Evolutionary conservation across 2,329 filamentous ascomycete species (phyloP).

Genomic region (Lasiodiplodia sp.): DNA sequence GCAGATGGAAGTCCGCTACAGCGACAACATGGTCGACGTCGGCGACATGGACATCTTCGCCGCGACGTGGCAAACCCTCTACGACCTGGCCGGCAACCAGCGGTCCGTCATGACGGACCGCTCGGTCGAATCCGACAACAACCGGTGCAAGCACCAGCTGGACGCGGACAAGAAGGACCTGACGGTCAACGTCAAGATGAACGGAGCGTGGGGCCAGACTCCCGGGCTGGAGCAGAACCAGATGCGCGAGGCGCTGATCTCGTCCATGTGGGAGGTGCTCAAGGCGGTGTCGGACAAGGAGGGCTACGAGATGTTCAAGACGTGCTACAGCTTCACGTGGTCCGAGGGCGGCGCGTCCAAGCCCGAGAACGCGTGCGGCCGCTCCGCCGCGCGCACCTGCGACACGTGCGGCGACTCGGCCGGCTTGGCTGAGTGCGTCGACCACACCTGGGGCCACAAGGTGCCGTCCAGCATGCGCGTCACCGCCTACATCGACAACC

Average conservation of each 20-base stretch:
- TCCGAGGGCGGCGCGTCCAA: not conserved
- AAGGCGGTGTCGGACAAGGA: not conserved
- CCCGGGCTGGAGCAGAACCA: constrained; percentile 5
- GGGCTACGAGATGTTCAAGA: not conserved
- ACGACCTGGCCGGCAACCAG: constrained; percentile 11
- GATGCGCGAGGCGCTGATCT: constrained; percentile 18
- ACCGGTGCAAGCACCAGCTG: constrained; percentile 3
- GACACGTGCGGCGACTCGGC: not conserved
- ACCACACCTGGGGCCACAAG: not conserved
- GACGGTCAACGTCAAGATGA: constrained; percentile 3
- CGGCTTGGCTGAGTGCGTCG: not conserved
- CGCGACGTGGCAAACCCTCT: not conserved
- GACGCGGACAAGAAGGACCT: not conserved
- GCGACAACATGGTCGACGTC: constrained; percentile 14
- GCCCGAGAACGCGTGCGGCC: constrained; percentile 1
- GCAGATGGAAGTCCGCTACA: constrained; percentile 17
- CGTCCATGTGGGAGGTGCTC: constrained; percentile 16
- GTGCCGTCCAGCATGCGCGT: constrained; percentile 2
- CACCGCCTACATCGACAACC: constrained; percentile 4
- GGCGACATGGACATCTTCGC: constrained; percentile 11
- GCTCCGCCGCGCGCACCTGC: not conserved
- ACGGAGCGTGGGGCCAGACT: constrained; percentile 18
- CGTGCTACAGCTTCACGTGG: not conserved
- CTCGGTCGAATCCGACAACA: not conserved
- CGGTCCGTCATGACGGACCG: constrained; percentile 11